Percentiles rank a stretch among this genome's conserved stretches.
Evolutionary conservation across 2,329 filamentous ascomycete species (phyloP).

Genomic region (Phyllosticta citribraziliensis): DNA sequence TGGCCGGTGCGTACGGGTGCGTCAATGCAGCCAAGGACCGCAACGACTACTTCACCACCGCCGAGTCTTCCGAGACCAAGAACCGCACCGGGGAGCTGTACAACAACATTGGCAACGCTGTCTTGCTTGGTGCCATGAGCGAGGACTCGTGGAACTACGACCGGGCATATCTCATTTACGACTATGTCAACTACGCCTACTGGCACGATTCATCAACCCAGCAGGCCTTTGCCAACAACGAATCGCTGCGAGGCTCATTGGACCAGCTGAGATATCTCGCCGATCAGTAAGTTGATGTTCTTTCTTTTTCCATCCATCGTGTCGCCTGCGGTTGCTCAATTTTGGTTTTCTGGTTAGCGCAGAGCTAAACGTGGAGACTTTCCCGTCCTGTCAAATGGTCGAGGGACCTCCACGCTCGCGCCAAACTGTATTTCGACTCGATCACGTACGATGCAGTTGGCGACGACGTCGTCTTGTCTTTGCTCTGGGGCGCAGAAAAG

Average conservation of each 20-base stretch:
- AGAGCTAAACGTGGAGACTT: background rate
- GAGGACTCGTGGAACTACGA: constrained; percentile 35
- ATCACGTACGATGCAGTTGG: background rate
- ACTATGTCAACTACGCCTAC: constrained; percentile 46
- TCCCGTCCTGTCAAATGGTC: background rate
- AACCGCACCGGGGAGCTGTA: constrained; percentile 37
- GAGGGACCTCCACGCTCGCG: background rate
- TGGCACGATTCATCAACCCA: constrained; percentile 40
- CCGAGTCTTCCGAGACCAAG: constrained; percentile 31
- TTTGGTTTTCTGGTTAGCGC: background rate
- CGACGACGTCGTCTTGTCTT: background rate
- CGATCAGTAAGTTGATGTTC: constrained; percentile 11
- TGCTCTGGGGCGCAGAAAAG: background rate
- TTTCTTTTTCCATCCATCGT: background rate
- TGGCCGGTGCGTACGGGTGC: constrained; percentile 37
- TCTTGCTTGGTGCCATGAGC: constrained; percentile 34
- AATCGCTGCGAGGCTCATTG: constrained; percentile 13
- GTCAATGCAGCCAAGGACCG: constrained; percentile 18
- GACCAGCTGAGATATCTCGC: constrained; percentile 17
- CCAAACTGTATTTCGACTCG: background rate
- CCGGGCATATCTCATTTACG: constrained; percentile 45
- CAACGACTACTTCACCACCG: constrained; percentile 31
- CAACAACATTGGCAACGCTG: constrained; percentile 30
- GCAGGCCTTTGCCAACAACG: constrained; percentile 22
- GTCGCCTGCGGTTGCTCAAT: background rate